A percentile compares a stretch with the other conserved stretches of the same genome.
phyloP scores from a whole-genome alignment of 345 rosid genomes.

The Sapria himalayana region DNA sequence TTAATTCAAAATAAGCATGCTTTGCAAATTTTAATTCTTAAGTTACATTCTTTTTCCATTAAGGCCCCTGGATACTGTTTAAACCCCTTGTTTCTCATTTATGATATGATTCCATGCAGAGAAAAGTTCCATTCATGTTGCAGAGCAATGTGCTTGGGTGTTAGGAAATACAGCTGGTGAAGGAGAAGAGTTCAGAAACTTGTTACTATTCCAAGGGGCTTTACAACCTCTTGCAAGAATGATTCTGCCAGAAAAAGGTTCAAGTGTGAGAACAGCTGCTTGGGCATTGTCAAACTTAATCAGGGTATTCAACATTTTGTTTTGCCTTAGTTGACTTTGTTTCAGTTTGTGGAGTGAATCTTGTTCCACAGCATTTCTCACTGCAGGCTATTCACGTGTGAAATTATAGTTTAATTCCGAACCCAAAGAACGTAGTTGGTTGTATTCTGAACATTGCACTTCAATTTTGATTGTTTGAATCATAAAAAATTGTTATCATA shows the following conservation, averaged over 20 bases:
- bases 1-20: no score
- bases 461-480: no score
- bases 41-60: no score
- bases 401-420: no score
- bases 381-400: no score
- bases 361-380: no score
- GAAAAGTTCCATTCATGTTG: conserved; percentile 70
- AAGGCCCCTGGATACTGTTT: no score
- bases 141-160: conserved; percentile 98
- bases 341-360: neutral
- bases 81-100: neutral
- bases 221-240: conserved; percentile 80
- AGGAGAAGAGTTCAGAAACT: conserved; percentile 76
- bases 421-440: no score
- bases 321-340: neutral
- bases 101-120: conserved; percentile 23
- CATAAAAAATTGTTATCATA: no score
- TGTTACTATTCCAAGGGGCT: conserved; percentile 83
- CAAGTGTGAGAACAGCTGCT: conserved; percentile 87
- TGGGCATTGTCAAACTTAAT: conserved; percentile 95
- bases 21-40: no score
- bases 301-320: conserved; percentile 32
- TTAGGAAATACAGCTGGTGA: conserved; percentile 95
- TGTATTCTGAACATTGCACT: no score
- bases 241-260: conserved; percentile 85